Evolutionary conservation across 306 rosid species (phyloP).

Genomic region (Luffa acutangula): DNA sequence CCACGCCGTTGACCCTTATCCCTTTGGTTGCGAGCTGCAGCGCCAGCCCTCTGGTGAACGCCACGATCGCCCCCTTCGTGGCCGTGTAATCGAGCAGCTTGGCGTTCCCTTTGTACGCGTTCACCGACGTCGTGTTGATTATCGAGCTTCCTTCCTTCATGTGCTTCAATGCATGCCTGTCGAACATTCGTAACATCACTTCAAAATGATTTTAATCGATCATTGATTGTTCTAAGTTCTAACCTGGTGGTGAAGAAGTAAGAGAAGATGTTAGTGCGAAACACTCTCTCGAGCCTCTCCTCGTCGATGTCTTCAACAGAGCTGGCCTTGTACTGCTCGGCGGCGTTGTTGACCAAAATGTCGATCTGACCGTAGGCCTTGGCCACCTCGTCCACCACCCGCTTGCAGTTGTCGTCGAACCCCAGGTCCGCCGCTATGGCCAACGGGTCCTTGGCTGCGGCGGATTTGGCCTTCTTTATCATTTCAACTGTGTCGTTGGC

Average conservation of each 20-base stretch:
- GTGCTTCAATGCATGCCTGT: constrained; percentile 52
- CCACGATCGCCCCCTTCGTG: constrained; percentile 45
- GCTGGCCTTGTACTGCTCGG: constrained; percentile 42
- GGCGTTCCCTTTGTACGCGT: constrained; percentile 31
- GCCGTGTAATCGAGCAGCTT: constrained; percentile 30
- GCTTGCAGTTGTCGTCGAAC: constrained; percentile 57
- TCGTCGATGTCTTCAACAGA: constrained; percentile 65
- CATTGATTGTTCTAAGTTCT: no score
- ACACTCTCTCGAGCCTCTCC: constrained; percentile 53
- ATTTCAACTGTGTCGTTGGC: constrained; percentile 47
- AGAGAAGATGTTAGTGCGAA: constrained; percentile 65
- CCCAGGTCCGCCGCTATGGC: constrained; percentile 71
- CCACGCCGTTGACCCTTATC: constrained; percentile 54
- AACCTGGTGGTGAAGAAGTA: constrained; percentile 53
- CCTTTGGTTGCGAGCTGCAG: constrained; percentile 31
- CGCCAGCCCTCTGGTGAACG: constrained; percentile 36
- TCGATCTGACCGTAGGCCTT: constrained; percentile 49
- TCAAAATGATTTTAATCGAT: no score
- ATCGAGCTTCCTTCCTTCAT: constrained; percentile 50
- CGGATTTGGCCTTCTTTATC: constrained; percentile 35
- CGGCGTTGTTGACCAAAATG: constrained; percentile 63
- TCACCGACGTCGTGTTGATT: constrained; percentile 45
- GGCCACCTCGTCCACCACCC: constrained; percentile 42
- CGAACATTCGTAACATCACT: background rate
- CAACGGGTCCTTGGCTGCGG: constrained; percentile 45